Conservation (phyloP, 2,329 filamentous ascomycete species). For the Teratosphaeriaceae sp. region DNA sequence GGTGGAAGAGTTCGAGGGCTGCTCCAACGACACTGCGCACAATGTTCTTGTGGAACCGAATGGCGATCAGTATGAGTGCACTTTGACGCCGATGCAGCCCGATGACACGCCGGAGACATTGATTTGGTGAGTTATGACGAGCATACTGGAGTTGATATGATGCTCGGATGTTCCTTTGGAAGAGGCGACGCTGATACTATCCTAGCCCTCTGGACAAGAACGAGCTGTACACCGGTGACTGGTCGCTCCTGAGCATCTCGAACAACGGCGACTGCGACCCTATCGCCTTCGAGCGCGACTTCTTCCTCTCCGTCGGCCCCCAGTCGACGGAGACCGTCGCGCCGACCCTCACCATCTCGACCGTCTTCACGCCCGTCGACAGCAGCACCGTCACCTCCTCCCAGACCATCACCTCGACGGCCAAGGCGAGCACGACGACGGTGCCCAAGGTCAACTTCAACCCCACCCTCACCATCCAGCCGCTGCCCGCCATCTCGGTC, state of each 20-base stretch:
- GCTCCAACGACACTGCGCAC: slow-evolving; percentile 34
- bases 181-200: neutral
- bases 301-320: slow-evolving; percentile 31
- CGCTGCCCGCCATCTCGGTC: slow-evolving; percentile 14
- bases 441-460: slow-evolving; percentile 5
- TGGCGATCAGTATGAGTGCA: slow-evolving; percentile 36
- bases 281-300: slow-evolving; percentile 41
- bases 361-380: slow-evolving; percentile 18
- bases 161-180: too few relatives aligned
- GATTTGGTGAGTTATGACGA: slow-evolving; percentile 27
- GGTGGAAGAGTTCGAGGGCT: slow-evolving; percentile 39
- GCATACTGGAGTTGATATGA: too few relatives aligned
- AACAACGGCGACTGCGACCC: slow-evolving; percentile 39
- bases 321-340: slow-evolving; percentile 26
- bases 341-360: slow-evolving; percentile 17
- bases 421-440: slow-evolving; percentile 15
- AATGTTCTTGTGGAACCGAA: slow-evolving; percentile 38
- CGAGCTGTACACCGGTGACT: slow-evolving; percentile 38
- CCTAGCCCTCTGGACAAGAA: slow-evolving; percentile 34
- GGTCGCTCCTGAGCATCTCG: slow-evolving; percentile 37
- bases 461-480: slow-evolving; percentile 15
- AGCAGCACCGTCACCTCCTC: slow-evolving; percentile 22
- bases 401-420: slow-evolving; percentile 21
- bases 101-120: slow-evolving; percentile 33
- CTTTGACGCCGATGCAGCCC: slow-evolving; percentile 34